These are phyloP conservation scores for Drosera spatulata DNA, from an alignment of 179 eudicot genomes.

Conservation along the genomic window DNA sequence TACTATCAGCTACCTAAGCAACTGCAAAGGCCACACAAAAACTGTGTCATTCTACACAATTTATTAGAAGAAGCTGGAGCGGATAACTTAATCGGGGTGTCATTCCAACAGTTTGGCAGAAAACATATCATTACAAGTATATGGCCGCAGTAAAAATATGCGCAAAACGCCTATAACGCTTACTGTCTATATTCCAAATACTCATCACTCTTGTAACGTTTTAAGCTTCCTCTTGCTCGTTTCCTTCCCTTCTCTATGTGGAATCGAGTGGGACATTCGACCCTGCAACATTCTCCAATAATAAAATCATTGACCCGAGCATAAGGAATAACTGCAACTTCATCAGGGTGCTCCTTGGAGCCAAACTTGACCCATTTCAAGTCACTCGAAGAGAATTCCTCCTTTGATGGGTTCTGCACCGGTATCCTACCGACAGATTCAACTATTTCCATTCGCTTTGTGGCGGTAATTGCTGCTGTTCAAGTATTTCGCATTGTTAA, in stretches of 20 bases:
- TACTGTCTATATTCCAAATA: constrained; percentile 81
- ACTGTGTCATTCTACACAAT: too few relatives aligned
- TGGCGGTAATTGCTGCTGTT: too few relatives aligned
- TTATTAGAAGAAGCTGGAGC: too few relatives aligned
- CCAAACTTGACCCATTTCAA: constrained; percentile 74
- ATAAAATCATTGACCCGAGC: constrained; percentile 81
- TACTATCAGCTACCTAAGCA: too few relatives aligned
- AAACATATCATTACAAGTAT: not conserved
- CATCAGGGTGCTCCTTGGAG: constrained; percentile 58
- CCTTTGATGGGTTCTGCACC: constrained; percentile 75
- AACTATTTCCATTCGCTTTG: constrained; percentile 49
- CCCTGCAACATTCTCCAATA: constrained; percentile 74
- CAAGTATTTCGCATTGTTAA: constrained; percentile 1
- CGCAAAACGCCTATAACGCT: constrained; percentile 13
- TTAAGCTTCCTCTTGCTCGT: constrained; percentile 57
- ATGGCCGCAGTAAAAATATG: not conserved
- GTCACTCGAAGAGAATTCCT: constrained; percentile 69
- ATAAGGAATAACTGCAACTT: constrained; percentile 84
- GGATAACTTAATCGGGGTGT: too few relatives aligned
- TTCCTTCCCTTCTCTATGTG: constrained; percentile 96
- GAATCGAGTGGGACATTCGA: constrained; percentile 82
- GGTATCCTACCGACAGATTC: constrained; percentile 48
- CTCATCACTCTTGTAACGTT: constrained; percentile 72
- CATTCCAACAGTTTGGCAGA: not conserved
- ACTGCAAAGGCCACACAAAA: too few relatives aligned